Conservation (phyloP, 1,284 basidiomycete genomes). For the Rhodotorula glutinis region DNA sequence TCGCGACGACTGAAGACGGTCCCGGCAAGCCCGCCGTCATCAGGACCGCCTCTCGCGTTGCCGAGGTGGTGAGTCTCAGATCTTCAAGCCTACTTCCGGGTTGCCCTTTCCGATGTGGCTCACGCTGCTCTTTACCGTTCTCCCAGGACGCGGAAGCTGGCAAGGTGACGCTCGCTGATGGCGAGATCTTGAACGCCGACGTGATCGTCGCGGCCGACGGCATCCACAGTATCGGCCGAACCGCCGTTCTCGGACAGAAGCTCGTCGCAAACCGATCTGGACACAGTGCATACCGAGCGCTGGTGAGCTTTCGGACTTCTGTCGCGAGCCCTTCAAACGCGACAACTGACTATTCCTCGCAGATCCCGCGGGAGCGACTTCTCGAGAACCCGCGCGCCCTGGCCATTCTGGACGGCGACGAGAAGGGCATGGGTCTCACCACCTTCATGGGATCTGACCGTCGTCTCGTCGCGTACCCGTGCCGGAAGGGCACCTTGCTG, state of each 20-base stretch:
- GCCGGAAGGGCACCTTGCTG: conserved; percentile 40
- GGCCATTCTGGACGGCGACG: conserved; percentile 14
- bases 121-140: no score
- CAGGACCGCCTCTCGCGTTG: conserved; percentile 30
- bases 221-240: conserved; percentile 41
- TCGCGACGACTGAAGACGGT: conserved; percentile 40
- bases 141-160: conserved; percentile 39
- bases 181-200: conserved; percentile 40
- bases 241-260: conserved; percentile 38
- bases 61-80: conserved; percentile 16
- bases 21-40: conserved; percentile 32
- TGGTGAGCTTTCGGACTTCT: neutral
- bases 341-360: no score
- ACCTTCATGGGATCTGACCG: conserved; percentile 39
- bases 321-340: neutral
- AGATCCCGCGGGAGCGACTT: conserved; percentile 13
- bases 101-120: no score
- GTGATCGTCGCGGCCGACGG: conserved; percentile 47
- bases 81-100: neutral
- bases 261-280: conserved; percentile 40
- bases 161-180: conserved; percentile 39
- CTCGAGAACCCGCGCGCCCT: neutral
- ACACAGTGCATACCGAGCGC: conserved; percentile 44
- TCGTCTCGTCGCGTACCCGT: conserved; percentile 41
- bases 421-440: conserved; percentile 22